Base-by-base conservation (phyloP, 148 eudicot genomes). In the Tetragonia tetragonoides region DNA sequence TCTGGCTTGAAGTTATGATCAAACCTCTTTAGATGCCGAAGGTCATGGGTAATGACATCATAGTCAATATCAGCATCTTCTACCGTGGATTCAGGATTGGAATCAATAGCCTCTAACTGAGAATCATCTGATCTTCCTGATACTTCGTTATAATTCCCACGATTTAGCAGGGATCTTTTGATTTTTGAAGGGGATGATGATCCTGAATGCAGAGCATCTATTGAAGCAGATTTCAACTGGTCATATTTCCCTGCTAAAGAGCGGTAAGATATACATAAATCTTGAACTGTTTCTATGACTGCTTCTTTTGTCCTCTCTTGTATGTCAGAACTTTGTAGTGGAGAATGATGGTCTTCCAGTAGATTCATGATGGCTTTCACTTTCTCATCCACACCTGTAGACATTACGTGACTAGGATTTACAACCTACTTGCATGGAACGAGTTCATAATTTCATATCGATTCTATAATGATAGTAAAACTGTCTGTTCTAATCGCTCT, bases 381-480 rank as follows among this genome's bases (percentile, higher is more conserved):
- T 73, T 82, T 82, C 47, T 77, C 78, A 51, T 82, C 66, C 62
- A 68, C 81, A 60, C 71, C 84, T 82, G 56, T 47, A 28, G 60
- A 51, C 41, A 42, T 75, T 15, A 23, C 2, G n/a, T 7, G 6
- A 65, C 5, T 16, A 37, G 15, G 18, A 57, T 10, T 38, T 59
- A 44, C 42, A 54, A 49, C 53, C n/a, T 10, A 42, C 17, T 8
- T 34, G 3, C 40, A 4, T 34, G 18, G 5, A 59, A 6, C 54
- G 4, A 9, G 1, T 34, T 5, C 11, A 39, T 54, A 5, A 57
- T 39, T n/a, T 49, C 46, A 38, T 73, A 3, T 39, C 34, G 40
- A 34, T 54, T 4, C 63, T 20, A 59, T 1, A 59, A 17, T 53
- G 17, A 53, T 53, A 3, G 57, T 53, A 15, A 0, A 16, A 56